phyloP scores from a whole-genome alignment of 352 stramenopile genomes.

The Lagenidium sp. region DNA sequence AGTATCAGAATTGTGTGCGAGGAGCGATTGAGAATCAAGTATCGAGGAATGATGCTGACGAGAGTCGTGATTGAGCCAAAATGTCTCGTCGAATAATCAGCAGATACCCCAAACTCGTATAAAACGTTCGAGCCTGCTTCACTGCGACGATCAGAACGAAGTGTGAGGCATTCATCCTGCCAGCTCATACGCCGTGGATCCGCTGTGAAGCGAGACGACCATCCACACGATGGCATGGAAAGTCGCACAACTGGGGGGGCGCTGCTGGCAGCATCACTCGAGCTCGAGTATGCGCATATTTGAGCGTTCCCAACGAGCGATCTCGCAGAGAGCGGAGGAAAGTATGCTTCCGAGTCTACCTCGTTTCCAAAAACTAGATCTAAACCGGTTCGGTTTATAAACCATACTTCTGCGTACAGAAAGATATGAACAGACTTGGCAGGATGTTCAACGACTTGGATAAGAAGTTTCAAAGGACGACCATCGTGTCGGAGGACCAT shows the following conservation, averaged over 20 bases:
- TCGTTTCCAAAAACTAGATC: conserved; percentile 70
- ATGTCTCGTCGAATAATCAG: conserved; percentile 72
- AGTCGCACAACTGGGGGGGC: conserved; percentile 43
- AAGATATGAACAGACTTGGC: conserved; percentile 36
- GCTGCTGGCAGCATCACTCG: conserved; percentile 13
- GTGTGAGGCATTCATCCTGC: conserved; percentile 73
- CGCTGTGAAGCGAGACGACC: conserved; percentile 62
- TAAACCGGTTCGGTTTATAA: conserved; percentile 74
- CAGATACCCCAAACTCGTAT: conserved; percentile 76
- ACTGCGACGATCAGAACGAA: background rate
- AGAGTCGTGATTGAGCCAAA: conserved; percentile 80
- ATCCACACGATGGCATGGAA: conserved; percentile 41
- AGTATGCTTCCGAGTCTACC: conserved; percentile 46
- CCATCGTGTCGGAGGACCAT: conserved; percentile 51
- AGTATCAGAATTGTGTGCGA: conserved; percentile 56
- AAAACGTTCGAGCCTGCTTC: conserved; percentile 21
- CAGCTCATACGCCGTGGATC: conserved; percentile 70
- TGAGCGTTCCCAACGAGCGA: conserved; percentile 67
- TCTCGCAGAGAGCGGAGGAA: conserved; percentile 37
- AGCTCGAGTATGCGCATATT: conserved; percentile 58
- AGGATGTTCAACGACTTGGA: conserved; percentile 43
- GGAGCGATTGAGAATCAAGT: conserved; percentile 63
- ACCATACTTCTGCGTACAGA: conserved; percentile 63
- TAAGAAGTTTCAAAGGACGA: conserved; percentile 54
- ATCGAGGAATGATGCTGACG: conserved; percentile 76